phyloP scores from a whole-genome alignment of 495 filamentous ascomycete genomes.

The Penicillium maclennaniae region DNA sequence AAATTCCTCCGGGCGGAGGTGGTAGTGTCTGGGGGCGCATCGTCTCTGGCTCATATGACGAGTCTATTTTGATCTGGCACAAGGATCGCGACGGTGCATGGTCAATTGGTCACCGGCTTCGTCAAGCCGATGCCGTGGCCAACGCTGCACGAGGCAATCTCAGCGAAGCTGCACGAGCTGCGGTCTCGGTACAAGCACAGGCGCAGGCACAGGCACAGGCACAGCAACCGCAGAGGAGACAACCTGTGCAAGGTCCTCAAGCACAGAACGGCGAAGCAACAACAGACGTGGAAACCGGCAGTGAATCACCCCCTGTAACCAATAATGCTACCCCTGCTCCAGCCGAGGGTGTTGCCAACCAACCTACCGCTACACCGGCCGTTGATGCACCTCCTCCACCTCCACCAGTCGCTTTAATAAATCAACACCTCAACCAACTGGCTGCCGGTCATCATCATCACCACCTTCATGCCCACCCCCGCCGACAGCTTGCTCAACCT shows the following conservation, averaged over 20 bases:
- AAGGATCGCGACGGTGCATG: conserved; percentile 77
- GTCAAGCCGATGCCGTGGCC: conserved; percentile 59
- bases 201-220: neutral
- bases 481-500: conserved; percentile 8
- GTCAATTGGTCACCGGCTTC: conserved; percentile 65
- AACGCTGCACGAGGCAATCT: conserved; percentile 34
- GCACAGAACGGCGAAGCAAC: neutral
- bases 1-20: conserved; percentile 82
- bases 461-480: conserved; percentile 18
- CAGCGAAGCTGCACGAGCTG: conserved; percentile 19
- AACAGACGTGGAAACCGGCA: neutral
- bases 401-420: neutral
- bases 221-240: neutral
- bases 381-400: neutral
- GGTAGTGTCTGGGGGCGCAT: conserved; percentile 83
- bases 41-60: conserved; percentile 93
- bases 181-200: neutral
- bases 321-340: neutral
- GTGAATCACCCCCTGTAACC: neutral
- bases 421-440: conserved; percentile 7
- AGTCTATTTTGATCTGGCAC: conserved; percentile 91
- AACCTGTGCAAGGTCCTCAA: neutral
- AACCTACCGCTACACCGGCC: neutral
- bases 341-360: neutral
- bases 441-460: conserved; percentile 14